Base-by-base conservation (phyloP, 352 stramenopile species). In the Phytophthora idaei region DNA sequence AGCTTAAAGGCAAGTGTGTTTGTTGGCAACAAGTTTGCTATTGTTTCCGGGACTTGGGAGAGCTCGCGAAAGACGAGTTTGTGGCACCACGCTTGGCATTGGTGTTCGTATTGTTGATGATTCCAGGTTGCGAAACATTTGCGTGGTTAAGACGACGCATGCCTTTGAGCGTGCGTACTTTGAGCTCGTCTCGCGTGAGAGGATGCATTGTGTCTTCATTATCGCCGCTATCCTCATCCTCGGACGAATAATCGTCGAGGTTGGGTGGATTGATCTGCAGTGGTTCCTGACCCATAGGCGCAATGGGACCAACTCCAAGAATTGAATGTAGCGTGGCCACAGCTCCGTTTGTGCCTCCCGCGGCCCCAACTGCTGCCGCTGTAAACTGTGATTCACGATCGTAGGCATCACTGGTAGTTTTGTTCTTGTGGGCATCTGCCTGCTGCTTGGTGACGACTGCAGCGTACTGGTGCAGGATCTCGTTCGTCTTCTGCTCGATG, bases 201-300 rank as follows among this genome's bases (percentile, higher is more conserved):
- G 93, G 92, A 54, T 96, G 91, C 64, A 93, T 93, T 21, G 71
- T 80, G 41, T 97, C 91, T 25, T 91, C 80, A 49, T 95, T 90
- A 58, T 97, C 90, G 39, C 93, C 88, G 54, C 96, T 91, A 29
- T 94, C 86, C 57, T 78, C 71, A 54, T 94, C 92, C 37, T 97
- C 90, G n/a, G 94, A 96, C n/a, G 84, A 96, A 70, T 97, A 98
- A 77, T 98, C 94, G 55, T 98, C 87, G 5, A 98, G 69, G 63
- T 97, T 97, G 8, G 94, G 93, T 36, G 95, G 93, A 59, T 98
- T 98, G 66, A 98, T 95, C 64, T 97, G 94, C 52, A 98, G 68
- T 27, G 87, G 81, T 36, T 98, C 90, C 58, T 95, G 77, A 2
- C 90, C 90, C 92, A 97, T 97, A 7, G 93, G 90, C 44, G 90